Base-by-base conservation (phyloP, 495 filamentous ascomycete species). In the Coniosporium apollinis region DNA sequence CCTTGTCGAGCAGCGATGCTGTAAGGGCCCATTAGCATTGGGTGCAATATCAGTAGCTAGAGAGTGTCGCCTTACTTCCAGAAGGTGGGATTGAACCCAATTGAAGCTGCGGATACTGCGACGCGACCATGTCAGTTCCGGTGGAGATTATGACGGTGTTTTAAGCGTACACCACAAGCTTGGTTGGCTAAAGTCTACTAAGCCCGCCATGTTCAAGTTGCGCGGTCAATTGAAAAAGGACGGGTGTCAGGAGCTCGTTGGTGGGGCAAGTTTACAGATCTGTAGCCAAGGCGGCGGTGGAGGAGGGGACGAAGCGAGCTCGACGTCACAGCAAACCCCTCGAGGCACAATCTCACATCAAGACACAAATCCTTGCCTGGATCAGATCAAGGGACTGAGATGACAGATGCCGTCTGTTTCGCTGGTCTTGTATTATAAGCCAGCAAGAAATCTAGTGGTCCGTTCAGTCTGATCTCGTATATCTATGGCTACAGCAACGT, bases 41-140 rank as follows among this genome's bases (percentile, higher is more conserved):
- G 36, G 22, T 49, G 36, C 14, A 32, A 19, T 25, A 34, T 55
- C 44, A 49, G 43, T 36, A 32, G 24, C n/a, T 4, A 28, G 13
- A 32, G 13, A 21, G 22, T 8, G 10, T 13, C 21, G 15, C 57
- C 72, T 47, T 65, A 81, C 77, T 83, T 83, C 79, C 78, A 83
- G 52, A 81, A 82, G 13, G 72, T 69, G 14, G 79, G 79, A 54
- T 83, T 84, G 58, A 82, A 83, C 26, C 69, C 62, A 56, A 82
- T 82, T 26, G 73, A 59, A 33, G 55, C 61, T 34, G 65, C 73
- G 13, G 79, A 72, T 34, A 82, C 79, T 83, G 37, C 34, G 11
- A 8, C 13, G 19, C 19, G 14, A 41, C 3, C 6, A 30, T 20
- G 30, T 49, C 22, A 36, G 19, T 9, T 34, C 24, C 19, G 19